Base-by-base conservation (phyloP, 495 filamentous ascomycete genomes). In the Achaetomiella virescens region DNA sequence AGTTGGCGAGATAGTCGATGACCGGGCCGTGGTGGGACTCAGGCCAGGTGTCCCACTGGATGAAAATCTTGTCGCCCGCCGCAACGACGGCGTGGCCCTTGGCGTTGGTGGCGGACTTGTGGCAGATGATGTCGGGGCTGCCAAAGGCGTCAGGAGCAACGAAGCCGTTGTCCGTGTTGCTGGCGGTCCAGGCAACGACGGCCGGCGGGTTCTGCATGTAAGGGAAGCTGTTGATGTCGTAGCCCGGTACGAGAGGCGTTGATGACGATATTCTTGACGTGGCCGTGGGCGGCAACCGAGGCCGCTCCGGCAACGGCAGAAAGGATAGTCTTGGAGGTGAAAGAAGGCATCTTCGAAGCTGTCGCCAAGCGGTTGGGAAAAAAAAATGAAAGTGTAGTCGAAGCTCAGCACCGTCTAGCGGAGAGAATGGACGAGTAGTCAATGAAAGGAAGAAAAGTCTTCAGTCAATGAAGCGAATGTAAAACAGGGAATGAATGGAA, bases 1-100 rank as follows among this genome's bases (percentile, higher is more conserved):
- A 90, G 57, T 81, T 78, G 55, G 87, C 88, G 4, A 93, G 70
- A 67, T 89, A 90, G 68, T 82, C 81, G 60, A 89, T 81, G 63
- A 86, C 83, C 18, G 86, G 86, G 9, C 88, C 86, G 44, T 75
- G 61, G 65, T 75, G 73, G 18, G 55, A 62, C 20, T 73, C 72
- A 14, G 74, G 71, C 75, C 75, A 80, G 17, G 71, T 65, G 47
- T 73, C 72, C 78, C 78, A 81, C 59, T 78, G 72, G 29, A 80
- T 36, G 8, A 61, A 61, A 50, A 78, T 66, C 3, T 61, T 65
- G 64, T 71, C 66, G 21, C 75, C 78, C 20, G 76, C 76, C 1
- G 65, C 61, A 21, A 79, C 73, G 8, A 68, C 62, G 14, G 72
- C 74, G 46, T 72, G 67, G 25, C 67, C 67, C 15, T 59, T 29